Conservation (phyloP, 192 early-diverging fungal genomes). For the Gorgonomyces haynaldii region DNA sequence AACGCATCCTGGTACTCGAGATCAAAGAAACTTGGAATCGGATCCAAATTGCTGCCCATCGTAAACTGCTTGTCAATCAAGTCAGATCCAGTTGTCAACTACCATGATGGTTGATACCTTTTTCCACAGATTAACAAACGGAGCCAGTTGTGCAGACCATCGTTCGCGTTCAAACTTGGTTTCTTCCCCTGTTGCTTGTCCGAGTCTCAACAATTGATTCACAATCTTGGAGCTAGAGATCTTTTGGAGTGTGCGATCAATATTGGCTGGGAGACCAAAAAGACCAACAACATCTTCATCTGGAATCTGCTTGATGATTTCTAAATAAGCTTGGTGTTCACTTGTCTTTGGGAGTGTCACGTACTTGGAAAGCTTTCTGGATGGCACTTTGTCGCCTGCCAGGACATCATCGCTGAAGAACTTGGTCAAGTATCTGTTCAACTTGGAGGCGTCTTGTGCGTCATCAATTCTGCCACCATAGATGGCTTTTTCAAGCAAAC, state of each 20-base stretch:
- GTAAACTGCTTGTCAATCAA: slow-evolving; percentile 26
- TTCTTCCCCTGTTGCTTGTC: slow-evolving; percentile 19
- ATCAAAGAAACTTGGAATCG: slow-evolving; percentile 28
- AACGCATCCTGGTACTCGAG: slow-evolving; percentile 23
- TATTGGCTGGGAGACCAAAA: slow-evolving; percentile 40
- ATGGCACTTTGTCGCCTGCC: slow-evolving; percentile 20
- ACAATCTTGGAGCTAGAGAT: slow-evolving; percentile 23
- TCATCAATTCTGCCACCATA: slow-evolving; percentile 53
- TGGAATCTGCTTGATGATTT: slow-evolving; percentile 30
- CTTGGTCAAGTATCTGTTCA: slow-evolving; percentile 29
- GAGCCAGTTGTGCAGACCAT: slow-evolving; percentile 33
- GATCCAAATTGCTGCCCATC: slow-evolving; percentile 20
- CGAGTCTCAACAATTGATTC: slow-evolving; percentile 25
- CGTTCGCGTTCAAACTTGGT: slow-evolving; percentile 23
- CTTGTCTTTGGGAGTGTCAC: slow-evolving; percentile 22
- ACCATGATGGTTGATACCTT: slow-evolving; percentile 14
- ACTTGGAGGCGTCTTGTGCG: slow-evolving; percentile 31
- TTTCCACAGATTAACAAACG: slow-evolving; percentile 40
- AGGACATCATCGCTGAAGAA: slow-evolving; percentile 47
- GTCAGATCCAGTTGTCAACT: slow-evolving; percentile 36
- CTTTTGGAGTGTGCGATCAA: slow-evolving; percentile 32
- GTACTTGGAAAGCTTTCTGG: slow-evolving; percentile 31
- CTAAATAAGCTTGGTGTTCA: slow-evolving; percentile 25
- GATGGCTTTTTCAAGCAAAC: slow-evolving; percentile 43
- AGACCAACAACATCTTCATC: slow-evolving; percentile 31